Percentiles rank a stretch among this genome's conserved stretches.
Evolutionary conservation across 345 rosid species (phyloP).

Genomic region (Noccaea caerulescens): DNA sequence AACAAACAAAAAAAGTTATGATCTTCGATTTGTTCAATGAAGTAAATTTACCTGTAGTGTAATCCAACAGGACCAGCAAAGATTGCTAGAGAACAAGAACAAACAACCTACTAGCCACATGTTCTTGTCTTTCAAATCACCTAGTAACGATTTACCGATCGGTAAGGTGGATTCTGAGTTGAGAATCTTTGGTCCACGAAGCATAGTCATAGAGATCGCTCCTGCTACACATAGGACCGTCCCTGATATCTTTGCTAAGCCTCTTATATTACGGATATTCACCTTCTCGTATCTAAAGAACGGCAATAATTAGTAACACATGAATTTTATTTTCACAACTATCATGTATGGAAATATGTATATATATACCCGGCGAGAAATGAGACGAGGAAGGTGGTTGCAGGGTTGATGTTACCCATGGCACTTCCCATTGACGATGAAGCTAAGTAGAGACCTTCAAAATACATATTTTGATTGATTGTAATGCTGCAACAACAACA

Average conservation of each 20-base stretch:
- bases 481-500: constrained; percentile 39
- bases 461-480: constrained; percentile 46
- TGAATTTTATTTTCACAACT: constrained; percentile 1
- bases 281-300: constrained; percentile 68
- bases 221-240: constrained; percentile 64
- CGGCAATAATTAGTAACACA: not conserved
- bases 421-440: constrained; percentile 52
- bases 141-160: constrained; percentile 33
- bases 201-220: constrained; percentile 67
- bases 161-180: constrained; percentile 43
- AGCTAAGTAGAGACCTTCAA: constrained; percentile 50
- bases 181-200: constrained; percentile 72
- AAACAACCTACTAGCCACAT: constrained; percentile 68
- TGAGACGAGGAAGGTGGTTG: constrained; percentile 49
- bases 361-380: constrained; percentile 38
- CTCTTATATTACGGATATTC: constrained; percentile 54
- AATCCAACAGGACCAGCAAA: constrained; percentile 79
- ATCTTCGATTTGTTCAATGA: not conserved
- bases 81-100: constrained; percentile 58
- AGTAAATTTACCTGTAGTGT: constrained; percentile 61
- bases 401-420: constrained; percentile 49
- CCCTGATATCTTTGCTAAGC: constrained; percentile 67
- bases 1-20: not conserved
- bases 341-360: not conserved
- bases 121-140: constrained; percentile 37